A percentile compares a stretch with the other conserved stretches of the same genome.
These are phyloP conservation scores for Kappamyces sp. DNA, from an alignment of 192 early-diverging fungal species.

Conservation along the genomic window DNA sequence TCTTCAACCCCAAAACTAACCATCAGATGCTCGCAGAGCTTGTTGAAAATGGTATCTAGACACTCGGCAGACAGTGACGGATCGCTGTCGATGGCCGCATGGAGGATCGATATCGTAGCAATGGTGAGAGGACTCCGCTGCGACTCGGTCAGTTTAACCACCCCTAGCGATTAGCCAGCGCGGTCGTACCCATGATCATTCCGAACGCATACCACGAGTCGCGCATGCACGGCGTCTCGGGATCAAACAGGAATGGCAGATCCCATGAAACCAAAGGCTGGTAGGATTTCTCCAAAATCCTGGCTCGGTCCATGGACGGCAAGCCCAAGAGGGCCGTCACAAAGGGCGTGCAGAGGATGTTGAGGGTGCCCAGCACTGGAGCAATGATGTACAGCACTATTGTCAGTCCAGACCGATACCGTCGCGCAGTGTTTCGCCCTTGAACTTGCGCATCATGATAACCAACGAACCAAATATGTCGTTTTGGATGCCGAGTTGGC, in stretches of 20 bases:
- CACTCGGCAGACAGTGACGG: not conserved
- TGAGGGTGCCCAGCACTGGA: constrained; percentile 14
- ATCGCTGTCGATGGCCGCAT: not conserved
- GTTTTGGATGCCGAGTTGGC: constrained; percentile 5
- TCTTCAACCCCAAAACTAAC: not conserved
- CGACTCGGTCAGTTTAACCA: not conserved
- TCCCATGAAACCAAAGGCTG: constrained; percentile 20
- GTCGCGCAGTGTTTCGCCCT: constrained; percentile 23
- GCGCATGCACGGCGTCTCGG: not conserved
- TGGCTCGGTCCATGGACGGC: constrained; percentile 4
- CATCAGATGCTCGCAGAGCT: not conserved
- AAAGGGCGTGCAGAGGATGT: constrained; percentile 23
- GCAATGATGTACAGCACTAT: constrained; percentile 20
- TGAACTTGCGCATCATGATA: constrained; percentile 15
- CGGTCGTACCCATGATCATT: constrained; percentile 3
- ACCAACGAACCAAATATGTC: not conserved
- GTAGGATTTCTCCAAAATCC: not conserved
- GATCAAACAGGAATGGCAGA: constrained; percentile 17
- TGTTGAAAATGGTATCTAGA: not conserved
- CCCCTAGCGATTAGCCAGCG: not conserved
- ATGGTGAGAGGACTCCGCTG: not conserved
- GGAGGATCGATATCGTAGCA: not conserved
- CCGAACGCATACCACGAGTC: constrained; percentile 22
- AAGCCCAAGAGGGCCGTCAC: constrained; percentile 23
- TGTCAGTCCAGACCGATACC: constrained; percentile 11